Evolutionary conservation across 2,329 filamentous ascomycete genomes (phyloP), one percentile per base, ranked within the genome.

Genomic region (Penicillium sp.): DNA sequence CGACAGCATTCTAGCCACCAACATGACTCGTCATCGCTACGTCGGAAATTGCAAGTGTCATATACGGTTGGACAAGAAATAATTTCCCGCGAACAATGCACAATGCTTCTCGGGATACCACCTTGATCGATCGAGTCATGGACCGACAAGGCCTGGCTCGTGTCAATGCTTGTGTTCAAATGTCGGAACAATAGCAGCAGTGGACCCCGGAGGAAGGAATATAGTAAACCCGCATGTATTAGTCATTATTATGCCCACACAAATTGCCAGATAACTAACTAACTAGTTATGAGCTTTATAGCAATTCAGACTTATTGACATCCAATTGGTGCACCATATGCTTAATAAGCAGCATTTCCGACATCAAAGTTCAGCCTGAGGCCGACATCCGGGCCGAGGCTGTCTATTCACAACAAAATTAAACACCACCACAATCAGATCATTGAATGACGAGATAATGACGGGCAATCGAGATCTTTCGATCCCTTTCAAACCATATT

Each of bases 11-110:
- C n/a, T 19, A 24, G 37, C 37, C 37, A 40, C 51, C 45, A 30
- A 49, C 17, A 26, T 17, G 13, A 15, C 10, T 24, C 35, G 51
- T 54, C 51, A 54, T 54, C 12, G 19, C 51, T 37, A 54, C 51
- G 51, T 28, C 22, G 33, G 19, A 35, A 17, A 51, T 12, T 35
- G 8, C 5, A 47, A 28, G n/a, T n/a, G n/a, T 47, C 7, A 30
- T 17, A 47, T n/a, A 47, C 44, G 44, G 24, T 49, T 49, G 45
- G 24, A n/a, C 17, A n/a, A 30, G 24, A 12, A 28, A 17, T 15
- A 2, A 12, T 4, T 8, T 49, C 13, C 15, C 6, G 44, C 44
- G 44, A n/a, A 3, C 24, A 47, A 9, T 17, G 47, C 26, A 33
- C 15, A 28, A 33, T 33, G 10, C 30, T 33, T 15, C n/a, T 33